These are phyloP conservation scores for Mortierella claussenii DNA, from an alignment of 192 early-diverging fungal genomes.

Conservation along the genomic window DNA sequence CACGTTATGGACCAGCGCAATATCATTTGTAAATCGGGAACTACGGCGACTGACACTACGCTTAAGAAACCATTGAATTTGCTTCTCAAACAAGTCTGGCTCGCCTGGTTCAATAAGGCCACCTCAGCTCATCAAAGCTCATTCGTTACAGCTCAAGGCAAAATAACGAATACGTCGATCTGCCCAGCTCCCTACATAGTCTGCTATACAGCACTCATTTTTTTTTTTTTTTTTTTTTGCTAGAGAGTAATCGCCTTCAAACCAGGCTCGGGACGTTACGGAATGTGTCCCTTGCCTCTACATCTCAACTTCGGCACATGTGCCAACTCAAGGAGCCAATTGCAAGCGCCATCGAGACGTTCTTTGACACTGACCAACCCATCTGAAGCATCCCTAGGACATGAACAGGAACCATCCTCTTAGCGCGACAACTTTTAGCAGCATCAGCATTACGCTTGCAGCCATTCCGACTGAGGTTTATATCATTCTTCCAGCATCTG, in stretches of 20 bases:
- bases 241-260: not conserved
- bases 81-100: not conserved
- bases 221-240: not conserved
- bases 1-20: too few relatives aligned
- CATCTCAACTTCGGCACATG: not conserved
- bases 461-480: not conserved
- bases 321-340: not conserved
- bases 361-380: slow-evolving; percentile 22
- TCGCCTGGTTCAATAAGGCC: not conserved
- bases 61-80: not conserved
- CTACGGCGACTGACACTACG: too few relatives aligned
- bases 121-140: not conserved
- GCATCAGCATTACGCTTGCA: too few relatives aligned
- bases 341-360: slow-evolving; percentile 1
- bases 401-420: too few relatives aligned
- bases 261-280: slow-evolving; percentile 8
- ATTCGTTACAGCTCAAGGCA: not conserved
- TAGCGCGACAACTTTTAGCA: too few relatives aligned
- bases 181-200: not conserved
- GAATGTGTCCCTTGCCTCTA: slow-evolving; percentile 8
- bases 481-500: not conserved
- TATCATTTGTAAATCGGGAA: too few relatives aligned
- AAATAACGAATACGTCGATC: not conserved
- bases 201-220: too few relatives aligned
- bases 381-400: slow-evolving; percentile 1